These are phyloP conservation scores for Paraphaeosphaeria sporulosa DNA, from an alignment of 2,329 filamentous ascomycete genomes.

Conservation along the genomic window DNA sequence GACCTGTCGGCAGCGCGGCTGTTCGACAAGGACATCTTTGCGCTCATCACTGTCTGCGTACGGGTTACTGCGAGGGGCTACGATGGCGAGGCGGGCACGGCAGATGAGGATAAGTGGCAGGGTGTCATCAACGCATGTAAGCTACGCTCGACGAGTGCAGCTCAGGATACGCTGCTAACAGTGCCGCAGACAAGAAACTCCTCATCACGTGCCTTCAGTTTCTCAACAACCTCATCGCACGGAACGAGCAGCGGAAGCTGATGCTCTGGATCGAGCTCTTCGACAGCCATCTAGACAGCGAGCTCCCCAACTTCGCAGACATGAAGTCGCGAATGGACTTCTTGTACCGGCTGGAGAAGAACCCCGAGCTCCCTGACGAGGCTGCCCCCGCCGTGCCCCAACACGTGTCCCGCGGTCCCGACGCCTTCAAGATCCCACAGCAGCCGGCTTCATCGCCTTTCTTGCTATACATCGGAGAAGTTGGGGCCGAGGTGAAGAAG, in stretches of 20 bases:
- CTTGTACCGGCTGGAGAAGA: conserved; percentile 32
- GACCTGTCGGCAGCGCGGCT: conserved; percentile 67
- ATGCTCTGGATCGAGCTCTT: conserved; percentile 72
- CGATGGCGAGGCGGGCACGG: conserved; percentile 67
- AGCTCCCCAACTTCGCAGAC: conserved; percentile 46
- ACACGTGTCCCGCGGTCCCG: conserved; percentile 32
- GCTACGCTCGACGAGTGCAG: background rate
- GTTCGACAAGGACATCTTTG: conserved; percentile 68
- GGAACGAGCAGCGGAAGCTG: conserved; percentile 70
- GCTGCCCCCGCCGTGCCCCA: conserved; percentile 19
- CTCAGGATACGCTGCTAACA: conserved; percentile 15
- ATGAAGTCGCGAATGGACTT: conserved; percentile 48
- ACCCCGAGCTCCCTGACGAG: conserved; percentile 23
- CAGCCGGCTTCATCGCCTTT: conserved; percentile 51
- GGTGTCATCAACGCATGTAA: conserved; percentile 67
- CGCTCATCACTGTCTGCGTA: conserved; percentile 69
- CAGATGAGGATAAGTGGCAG: conserved; percentile 71
- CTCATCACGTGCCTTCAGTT: conserved; percentile 72
- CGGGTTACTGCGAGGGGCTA: conserved; percentile 70
- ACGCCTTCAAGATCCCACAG: conserved; percentile 45
- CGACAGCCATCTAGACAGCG: conserved; percentile 60
- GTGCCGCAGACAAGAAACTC: conserved; percentile 62
- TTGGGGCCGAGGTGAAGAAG: conserved; percentile 50
- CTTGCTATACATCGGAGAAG: conserved; percentile 50
- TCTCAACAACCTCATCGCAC: conserved; percentile 70